These are phyloP conservation scores for Benincasa hispida DNA, from an alignment of 306 rosid species.

Conservation along the genomic window DNA sequence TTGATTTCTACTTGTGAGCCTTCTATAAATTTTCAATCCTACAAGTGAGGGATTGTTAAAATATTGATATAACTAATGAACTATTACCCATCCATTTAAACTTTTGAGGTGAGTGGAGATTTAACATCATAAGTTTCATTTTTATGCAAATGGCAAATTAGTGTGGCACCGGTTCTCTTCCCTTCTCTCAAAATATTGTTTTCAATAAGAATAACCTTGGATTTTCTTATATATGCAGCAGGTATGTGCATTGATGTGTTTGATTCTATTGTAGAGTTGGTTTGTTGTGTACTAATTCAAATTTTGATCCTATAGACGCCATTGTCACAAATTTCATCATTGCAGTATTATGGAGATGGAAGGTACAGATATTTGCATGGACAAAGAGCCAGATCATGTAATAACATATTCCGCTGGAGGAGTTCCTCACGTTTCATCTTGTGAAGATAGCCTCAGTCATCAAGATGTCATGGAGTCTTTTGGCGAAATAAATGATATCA, in stretches of 20 bases:
- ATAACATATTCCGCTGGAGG: conserved; percentile 46
- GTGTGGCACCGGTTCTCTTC: not conserved
- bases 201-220: not conserved
- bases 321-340: conserved; percentile 11
- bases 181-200: not conserved
- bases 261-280: not conserved
- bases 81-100: not conserved
- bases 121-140: not conserved
- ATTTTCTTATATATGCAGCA: not conserved
- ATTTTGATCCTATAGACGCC: not conserved
- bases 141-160: not conserved
- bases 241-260: not conserved
- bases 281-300: not conserved
- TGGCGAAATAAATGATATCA: conserved; percentile 50
- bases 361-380: conserved; percentile 72
- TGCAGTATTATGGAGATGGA: conserved; percentile 63
- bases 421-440: conserved; percentile 35
- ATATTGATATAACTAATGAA: not conserved
- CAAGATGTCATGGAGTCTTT: conserved; percentile 39
- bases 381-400: conserved; percentile 74
- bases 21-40: too few relatives aligned
- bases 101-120: not conserved
- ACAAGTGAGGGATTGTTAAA: not conserved
- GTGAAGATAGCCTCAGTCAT: conserved; percentile 27
- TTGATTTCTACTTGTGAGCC: not conserved